Evolutionary conservation across 306 rosid species (phyloP).

Genomic region (Dryas drummondii): DNA sequence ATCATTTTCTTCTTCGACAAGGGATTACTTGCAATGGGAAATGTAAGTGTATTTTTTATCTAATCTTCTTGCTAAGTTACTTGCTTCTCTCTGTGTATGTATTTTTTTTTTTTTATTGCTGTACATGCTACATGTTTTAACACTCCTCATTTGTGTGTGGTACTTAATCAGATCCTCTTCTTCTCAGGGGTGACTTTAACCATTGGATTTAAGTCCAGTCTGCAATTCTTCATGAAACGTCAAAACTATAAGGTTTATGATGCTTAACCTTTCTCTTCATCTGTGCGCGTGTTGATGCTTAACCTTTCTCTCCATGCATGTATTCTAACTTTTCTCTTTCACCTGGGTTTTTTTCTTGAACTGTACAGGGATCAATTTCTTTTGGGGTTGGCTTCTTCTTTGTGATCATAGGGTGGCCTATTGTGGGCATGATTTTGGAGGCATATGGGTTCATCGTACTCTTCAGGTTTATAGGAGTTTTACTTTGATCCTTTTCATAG

Average conservation of each 20-base stretch:
- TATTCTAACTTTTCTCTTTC: slow-evolving; percentile 9
- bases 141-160: slow-evolving; percentile 30
- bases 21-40: slow-evolving; percentile 98
- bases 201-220: slow-evolving; percentile 83
- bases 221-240: slow-evolving; percentile 95
- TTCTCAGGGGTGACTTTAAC: slow-evolving; percentile 93
- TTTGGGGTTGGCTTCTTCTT: slow-evolving; percentile 87
- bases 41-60: slow-evolving; percentile 51
- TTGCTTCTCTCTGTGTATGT: neutral
- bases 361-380: slow-evolving; percentile 80
- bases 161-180: slow-evolving; percentile 78
- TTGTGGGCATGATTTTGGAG: slow-evolving; percentile 91
- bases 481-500: slow-evolving; percentile 3
- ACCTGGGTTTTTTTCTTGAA: slow-evolving; percentile 10
- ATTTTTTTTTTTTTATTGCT: neutral
- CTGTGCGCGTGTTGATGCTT: slow-evolving; percentile 4
- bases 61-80: slow-evolving; percentile 13
- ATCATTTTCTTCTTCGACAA: slow-evolving; percentile 88
- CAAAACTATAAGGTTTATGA: slow-evolving; percentile 79
- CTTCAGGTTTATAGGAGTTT: slow-evolving; percentile 63
- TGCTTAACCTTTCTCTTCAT: slow-evolving; percentile 2
- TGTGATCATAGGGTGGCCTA: slow-evolving; percentile 94
- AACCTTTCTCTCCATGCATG: neutral
- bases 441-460: slow-evolving; percentile 83
- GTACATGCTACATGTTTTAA: slow-evolving; percentile 27